Evolutionary conservation across 73 alveolate species (phyloP).

Genomic region (Effrenium voratum): DNA sequence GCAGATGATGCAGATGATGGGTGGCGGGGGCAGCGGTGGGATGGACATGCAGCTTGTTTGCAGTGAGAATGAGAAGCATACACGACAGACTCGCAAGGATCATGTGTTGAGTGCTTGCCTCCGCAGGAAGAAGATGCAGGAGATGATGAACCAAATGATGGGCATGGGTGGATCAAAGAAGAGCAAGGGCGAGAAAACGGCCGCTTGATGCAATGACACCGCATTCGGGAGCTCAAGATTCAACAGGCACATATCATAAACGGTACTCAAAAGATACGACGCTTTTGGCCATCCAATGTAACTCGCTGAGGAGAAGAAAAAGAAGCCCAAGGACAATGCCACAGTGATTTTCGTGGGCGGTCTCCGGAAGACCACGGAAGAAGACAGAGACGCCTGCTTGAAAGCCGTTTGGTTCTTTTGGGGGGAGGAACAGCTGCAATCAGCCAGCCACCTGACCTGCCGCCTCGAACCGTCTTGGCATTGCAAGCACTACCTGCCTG

Average conservation of each 20-base stretch:
- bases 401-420: neutral
- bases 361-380: conserved; percentile 90
- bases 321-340: conserved; percentile 70
- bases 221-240: no score
- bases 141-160: conserved; percentile 71
- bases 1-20: conserved; percentile 59
- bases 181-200: conserved; percentile 76
- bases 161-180: conserved; percentile 86
- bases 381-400: conserved; percentile 42
- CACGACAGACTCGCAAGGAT: neutral
- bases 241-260: neutral
- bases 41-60: conserved; percentile 49
- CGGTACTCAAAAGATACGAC: neutral
- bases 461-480: neutral
- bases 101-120: neutral
- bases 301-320: neutral
- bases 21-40: conserved; percentile 81
- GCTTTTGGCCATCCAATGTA: neutral
- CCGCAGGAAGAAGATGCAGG: conserved; percentile 89
- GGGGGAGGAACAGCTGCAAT: neutral
- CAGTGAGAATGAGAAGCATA: neutral
- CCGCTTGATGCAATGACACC: no score
- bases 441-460: neutral
- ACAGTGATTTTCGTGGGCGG: conserved; percentile 89
- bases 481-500: neutral